A percentile compares a stretch with the other conserved stretches of the same genome.
Conservation (phyloP, 495 filamentous ascomycete species). For the Glarea lozoyensis region DNA sequence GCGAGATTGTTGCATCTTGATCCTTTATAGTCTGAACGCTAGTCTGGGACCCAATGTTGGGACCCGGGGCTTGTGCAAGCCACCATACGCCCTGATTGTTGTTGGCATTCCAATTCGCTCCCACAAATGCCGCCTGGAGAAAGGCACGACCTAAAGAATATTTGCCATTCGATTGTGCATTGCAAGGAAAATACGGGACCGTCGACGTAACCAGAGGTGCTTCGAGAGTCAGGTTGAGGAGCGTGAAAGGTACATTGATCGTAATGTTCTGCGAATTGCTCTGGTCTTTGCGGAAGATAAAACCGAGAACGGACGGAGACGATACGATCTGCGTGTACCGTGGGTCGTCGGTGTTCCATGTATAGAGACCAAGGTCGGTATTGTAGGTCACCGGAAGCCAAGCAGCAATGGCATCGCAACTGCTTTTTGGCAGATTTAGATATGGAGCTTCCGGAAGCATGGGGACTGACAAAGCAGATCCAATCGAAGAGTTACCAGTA, state of each 20-base stretch:
- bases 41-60: slow-evolving; percentile 20
- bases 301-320: slow-evolving; percentile 33
- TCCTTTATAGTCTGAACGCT: slow-evolving; percentile 16
- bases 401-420: slow-evolving; percentile 32
- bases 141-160: slow-evolving; percentile 46
- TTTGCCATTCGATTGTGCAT: slow-evolving; percentile 11
- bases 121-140: slow-evolving; percentile 48
- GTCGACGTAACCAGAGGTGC: slow-evolving; percentile 32
- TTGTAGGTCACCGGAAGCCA: slow-evolving; percentile 33
- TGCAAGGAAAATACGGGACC: slow-evolving; percentile 38
- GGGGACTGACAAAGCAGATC: slow-evolving; percentile 16
- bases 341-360: slow-evolving; percentile 29
- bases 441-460: slow-evolving; percentile 32
- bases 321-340: slow-evolving; percentile 25
- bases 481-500: slow-evolving; percentile 23
- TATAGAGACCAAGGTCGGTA: slow-evolving; percentile 25
- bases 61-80: slow-evolving; percentile 44
- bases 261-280: slow-evolving; percentile 23
- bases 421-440: slow-evolving; percentile 33
- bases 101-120: slow-evolving; percentile 32
- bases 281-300: slow-evolving; percentile 26
- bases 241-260: slow-evolving; percentile 37
- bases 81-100: slow-evolving; percentile 30
- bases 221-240: slow-evolving; percentile 38
- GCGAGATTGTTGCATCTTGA: slow-evolving; percentile 16